Percentiles rank a stretch among this genome's conserved stretches.
Conservation (phyloP, 768 basidiomycete species). For the Rhodotorula diobovata region DNA sequence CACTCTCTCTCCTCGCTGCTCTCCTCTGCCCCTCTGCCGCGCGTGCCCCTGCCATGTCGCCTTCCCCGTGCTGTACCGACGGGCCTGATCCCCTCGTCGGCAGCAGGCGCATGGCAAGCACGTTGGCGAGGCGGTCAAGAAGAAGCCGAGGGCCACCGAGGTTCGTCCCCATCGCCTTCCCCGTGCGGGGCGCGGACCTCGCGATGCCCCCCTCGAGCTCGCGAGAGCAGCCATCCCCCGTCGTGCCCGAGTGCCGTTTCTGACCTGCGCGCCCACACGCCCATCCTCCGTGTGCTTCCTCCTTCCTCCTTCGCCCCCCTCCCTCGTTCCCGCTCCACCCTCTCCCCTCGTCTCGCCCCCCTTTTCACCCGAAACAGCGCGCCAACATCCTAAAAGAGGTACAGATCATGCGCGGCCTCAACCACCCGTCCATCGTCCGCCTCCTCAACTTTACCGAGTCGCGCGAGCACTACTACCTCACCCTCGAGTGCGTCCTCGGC, state of each 20-base stretch:
- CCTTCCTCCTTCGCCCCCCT: slow-evolving; percentile 38
- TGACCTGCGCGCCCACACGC: background rate
- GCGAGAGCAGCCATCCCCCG: background rate
- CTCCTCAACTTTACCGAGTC: slow-evolving; percentile 89
- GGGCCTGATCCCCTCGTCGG: slow-evolving; percentile 35
- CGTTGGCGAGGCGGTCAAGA: slow-evolving; percentile 42
- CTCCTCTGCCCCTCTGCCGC: slow-evolving; percentile 35
- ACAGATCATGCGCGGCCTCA: slow-evolving; percentile 94
- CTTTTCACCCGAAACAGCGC: slow-evolving; percentile 57
- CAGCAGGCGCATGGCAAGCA: slow-evolving; percentile 41
- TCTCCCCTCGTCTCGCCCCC: too few species aligned
- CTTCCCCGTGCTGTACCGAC: background rate
- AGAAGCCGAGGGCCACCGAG: slow-evolving; percentile 45
- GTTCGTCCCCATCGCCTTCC: slow-evolving; percentile 35
- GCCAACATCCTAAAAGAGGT: slow-evolving; percentile 99
- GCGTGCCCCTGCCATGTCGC: slow-evolving; percentile 21
- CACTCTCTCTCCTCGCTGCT: slow-evolving; percentile 33
- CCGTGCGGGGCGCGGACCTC: slow-evolving; percentile 1
- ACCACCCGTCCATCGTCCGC: slow-evolving; percentile 88
- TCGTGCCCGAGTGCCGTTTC: background rate
- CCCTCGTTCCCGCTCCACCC: too few species aligned
- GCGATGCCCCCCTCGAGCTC: background rate
- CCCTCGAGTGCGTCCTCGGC: slow-evolving; percentile 66
- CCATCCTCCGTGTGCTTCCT: slow-evolving; percentile 19
- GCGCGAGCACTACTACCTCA: slow-evolving; percentile 84